These are phyloP conservation scores for Cercospora citrullina DNA, from an alignment of 2,329 filamentous ascomycete genomes.

Conservation along the genomic window DNA sequence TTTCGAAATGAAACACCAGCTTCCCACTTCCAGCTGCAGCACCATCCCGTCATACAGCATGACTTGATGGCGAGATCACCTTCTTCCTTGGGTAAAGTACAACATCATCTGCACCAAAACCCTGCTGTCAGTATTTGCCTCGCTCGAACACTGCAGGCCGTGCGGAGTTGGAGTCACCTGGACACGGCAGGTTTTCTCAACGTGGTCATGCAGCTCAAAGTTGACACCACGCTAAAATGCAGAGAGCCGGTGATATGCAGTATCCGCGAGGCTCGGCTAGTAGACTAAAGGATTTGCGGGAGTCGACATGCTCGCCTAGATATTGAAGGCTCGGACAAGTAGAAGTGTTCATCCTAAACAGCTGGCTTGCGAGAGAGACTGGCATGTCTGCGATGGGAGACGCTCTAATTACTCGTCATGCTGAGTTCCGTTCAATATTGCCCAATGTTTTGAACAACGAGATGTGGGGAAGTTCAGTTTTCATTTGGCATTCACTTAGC, in stretches of 20 bases:
- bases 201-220: neutral
- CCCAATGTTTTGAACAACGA: neutral
- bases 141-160: neutral
- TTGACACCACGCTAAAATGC: neutral
- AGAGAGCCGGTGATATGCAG: neutral
- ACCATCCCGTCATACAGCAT: neutral
- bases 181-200: neutral
- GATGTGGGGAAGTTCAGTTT: neutral
- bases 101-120: neutral
- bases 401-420: too few species aligned
- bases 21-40: neutral
- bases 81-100: neutral
- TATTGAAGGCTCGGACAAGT: neutral
- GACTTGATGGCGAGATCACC: neutral
- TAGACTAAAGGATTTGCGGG: neutral
- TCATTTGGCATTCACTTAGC: neutral
- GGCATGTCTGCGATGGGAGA: too few species aligned
- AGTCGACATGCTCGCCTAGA: neutral
- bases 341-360: too few species aligned
- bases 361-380: too few species aligned
- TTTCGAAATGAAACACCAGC: neutral
- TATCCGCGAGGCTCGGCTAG: neutral
- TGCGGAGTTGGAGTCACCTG: neutral
- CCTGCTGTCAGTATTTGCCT: neutral
- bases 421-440: neutral